phyloP scores from a whole-genome alignment of 2,329 filamentous ascomycete species.

The Lecanicillium sp. region DNA sequence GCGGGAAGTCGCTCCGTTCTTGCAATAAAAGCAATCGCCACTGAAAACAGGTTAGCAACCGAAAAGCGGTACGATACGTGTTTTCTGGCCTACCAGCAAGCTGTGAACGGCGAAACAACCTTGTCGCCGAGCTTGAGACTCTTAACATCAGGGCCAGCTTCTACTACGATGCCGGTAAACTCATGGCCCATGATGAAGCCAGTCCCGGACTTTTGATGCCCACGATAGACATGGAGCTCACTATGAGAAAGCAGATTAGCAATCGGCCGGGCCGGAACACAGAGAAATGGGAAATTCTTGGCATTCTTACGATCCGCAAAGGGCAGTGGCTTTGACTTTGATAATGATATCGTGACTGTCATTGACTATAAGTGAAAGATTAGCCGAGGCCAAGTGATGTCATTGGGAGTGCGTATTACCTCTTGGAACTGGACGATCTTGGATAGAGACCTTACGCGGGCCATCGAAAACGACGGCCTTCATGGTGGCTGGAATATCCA shows the following conservation, averaged over 20 bases:
- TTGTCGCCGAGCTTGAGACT: conserved; percentile 67
- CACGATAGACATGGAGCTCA: conserved; percentile 81
- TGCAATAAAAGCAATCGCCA: conserved; percentile 78
- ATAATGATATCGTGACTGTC: conserved; percentile 71
- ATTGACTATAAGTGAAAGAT: conserved; percentile 46
- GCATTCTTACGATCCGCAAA: conserved; percentile 86
- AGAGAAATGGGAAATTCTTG: too few relatives aligned
- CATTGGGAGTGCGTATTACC: conserved; percentile 27
- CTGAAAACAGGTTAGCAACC: conserved; percentile 15
- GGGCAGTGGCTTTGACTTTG: conserved; percentile 73
- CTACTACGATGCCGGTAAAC: conserved; percentile 71
- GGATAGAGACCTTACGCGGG: conserved; percentile 65
- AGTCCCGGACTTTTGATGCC: conserved; percentile 64
- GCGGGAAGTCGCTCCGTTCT: conserved; percentile 67
- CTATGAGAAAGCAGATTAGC: conserved; percentile 39
- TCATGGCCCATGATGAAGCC: conserved; percentile 74
- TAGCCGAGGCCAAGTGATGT: conserved; percentile 14
- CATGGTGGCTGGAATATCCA: conserved; percentile 55
- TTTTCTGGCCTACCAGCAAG: conserved; percentile 57
- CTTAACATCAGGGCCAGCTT: conserved; percentile 61
- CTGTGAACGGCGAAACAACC: conserved; percentile 78
- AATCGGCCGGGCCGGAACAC: background rate
- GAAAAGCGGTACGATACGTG: background rate
- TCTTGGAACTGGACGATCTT: conserved; percentile 72
- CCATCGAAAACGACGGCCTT: conserved; percentile 85